Base-by-base conservation (phyloP, 768 basidiomycete species). In the Boletus sensibilis region DNA sequence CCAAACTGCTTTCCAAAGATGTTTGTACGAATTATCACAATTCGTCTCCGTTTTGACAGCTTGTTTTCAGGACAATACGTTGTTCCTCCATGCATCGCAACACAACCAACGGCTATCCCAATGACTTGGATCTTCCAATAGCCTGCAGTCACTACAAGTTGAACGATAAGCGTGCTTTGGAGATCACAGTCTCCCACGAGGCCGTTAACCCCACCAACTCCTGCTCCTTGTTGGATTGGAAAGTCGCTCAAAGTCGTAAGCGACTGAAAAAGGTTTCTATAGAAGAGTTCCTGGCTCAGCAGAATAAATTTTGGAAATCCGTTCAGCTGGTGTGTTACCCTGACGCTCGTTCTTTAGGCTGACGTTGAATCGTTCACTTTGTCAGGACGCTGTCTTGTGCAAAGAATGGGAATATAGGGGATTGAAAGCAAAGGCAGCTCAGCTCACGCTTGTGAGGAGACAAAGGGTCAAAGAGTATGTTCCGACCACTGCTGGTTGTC, bases 371-470 rank as follows among this genome's bases (percentile, higher is more conserved):
- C 8, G 3, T 29, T 16, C 21, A n/a, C 3, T 25, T 27, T 20
- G 11, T n/a, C 39, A 64, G 62, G 50, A 64, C 39, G 62, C 57
- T 20, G 18, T 0, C 6, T 10, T 21, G 6, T 60, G 57, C 18
- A 20, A 1, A 27, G 12, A 25, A 10, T 64, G 53, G 62, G 46
- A 63, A 12, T 2, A 1, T 23, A 3, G 0, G 12, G 27, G 18
- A 25, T 29, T 60, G 33, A 0, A 5, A 9, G n/a, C n/a, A 50
- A 46, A 33, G 31, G 62, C 46, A 21, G n/a, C 8, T 11, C 50
- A 25, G 5, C 54, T 56, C 44, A n/a, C 21, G n/a, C 13, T 2
- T 27, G 37, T 53, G 40, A 60, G 58, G 50, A 5, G 21, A 20
- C 16, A 53, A 23, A 49, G 62, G 29, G 21, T 47, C 29, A 0